phyloP scores from a whole-genome alignment of 257 asterid species.

The Phtheirospermum japonicum region DNA sequence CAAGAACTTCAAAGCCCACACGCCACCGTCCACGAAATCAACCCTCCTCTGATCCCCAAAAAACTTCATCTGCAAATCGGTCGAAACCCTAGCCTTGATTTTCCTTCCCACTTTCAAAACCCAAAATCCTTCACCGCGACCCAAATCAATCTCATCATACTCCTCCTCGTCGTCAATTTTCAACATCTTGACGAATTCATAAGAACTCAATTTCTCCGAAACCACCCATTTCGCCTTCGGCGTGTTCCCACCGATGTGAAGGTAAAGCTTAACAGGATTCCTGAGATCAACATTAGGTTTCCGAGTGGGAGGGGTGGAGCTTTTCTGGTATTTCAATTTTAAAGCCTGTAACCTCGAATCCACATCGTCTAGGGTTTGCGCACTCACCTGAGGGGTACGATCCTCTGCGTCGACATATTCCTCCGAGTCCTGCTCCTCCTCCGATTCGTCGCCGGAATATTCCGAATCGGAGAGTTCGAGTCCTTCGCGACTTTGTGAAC shows the following conservation, averaged over 20 bases:
- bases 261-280: constrained; percentile 73
- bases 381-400: constrained; percentile 36
- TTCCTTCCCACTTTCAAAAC: constrained; percentile 72
- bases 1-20: constrained; percentile 87
- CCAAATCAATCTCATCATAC: constrained; percentile 46
- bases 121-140: constrained; percentile 67
- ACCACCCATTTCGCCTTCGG: constrained; percentile 89
- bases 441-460: constrained; percentile 55
- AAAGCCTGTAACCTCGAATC: constrained; percentile 62
- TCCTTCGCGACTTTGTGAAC: constrained; percentile 94
- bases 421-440: constrained; percentile 49
- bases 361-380: constrained; percentile 59
- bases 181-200: constrained; percentile 54
- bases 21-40: constrained; percentile 88
- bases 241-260: constrained; percentile 88
- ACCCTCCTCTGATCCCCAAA: constrained; percentile 95
- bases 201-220: constrained; percentile 56
- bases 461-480: constrained; percentile 91
- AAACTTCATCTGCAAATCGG: constrained; percentile 83
- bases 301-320: constrained; percentile 32
- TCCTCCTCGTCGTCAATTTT: constrained; percentile 46
- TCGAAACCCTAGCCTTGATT: constrained; percentile 64
- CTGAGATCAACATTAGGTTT: constrained; percentile 32
- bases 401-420: constrained; percentile 47
- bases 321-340: constrained; percentile 61